phyloP scores from a whole-genome alignment of 495 filamentous ascomycete species.

The Bathelium albidoporum region DNA sequence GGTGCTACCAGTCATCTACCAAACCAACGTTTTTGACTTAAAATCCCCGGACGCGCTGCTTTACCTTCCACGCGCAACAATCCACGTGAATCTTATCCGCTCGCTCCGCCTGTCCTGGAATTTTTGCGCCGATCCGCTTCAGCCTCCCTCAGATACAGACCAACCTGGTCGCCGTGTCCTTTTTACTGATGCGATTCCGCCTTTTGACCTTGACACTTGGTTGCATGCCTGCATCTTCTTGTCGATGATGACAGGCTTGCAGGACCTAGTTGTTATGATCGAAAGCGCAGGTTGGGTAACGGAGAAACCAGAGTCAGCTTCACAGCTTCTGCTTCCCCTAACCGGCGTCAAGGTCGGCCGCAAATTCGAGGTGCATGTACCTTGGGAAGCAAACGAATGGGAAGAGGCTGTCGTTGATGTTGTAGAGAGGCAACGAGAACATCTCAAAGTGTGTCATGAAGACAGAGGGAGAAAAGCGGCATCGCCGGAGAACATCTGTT shows the following conservation, averaged over 20 bases:
- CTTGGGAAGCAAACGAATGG: neutral
- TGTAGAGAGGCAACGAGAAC: neutral
- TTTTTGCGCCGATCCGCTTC: neutral
- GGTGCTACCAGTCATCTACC: conserved; percentile 19
- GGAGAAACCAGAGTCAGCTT: neutral
- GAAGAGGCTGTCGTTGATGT: neutral
- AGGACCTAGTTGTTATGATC: neutral
- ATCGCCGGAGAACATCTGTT: neutral
- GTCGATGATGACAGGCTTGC: neutral
- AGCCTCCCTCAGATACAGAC: neutral
- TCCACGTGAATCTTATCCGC: neutral
- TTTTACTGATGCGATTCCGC: neutral
- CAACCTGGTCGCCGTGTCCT: neutral
- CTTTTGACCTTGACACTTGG: neutral
- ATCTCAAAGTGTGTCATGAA: neutral
- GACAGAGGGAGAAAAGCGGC: neutral
- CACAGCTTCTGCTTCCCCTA: neutral
- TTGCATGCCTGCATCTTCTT: neutral
- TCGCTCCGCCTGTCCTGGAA: neutral
- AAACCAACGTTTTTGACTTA: conserved; percentile 34
- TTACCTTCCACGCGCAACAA: neutral
- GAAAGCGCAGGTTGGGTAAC: neutral
- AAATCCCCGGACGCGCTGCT: conserved; percentile 2
- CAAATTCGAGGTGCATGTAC: neutral
- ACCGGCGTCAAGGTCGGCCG: neutral